Evolutionary conservation across 2,329 filamentous ascomycete genomes (phyloP).

Genomic region (Rutstroemia sp.): DNA sequence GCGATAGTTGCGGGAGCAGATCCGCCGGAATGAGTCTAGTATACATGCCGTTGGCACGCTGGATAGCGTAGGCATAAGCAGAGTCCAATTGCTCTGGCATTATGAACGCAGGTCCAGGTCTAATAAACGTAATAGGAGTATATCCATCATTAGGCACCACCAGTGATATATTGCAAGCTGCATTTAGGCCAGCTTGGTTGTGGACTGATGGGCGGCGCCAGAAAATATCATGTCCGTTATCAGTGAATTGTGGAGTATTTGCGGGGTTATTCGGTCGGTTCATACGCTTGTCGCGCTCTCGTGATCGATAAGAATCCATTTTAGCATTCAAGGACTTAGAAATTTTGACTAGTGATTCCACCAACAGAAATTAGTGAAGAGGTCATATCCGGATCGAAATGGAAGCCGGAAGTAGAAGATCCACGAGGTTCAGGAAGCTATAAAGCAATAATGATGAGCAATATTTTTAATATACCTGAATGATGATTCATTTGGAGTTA

Average conservation of each 20-base stretch:
- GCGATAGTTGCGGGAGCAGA: slow-evolving; percentile 33
- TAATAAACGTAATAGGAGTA: slow-evolving; percentile 16
- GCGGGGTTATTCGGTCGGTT: background rate
- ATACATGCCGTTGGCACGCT: slow-evolving; percentile 45
- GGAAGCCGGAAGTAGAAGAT: background rate
- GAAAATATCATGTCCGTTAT: background rate
- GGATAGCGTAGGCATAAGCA: slow-evolving; percentile 44
- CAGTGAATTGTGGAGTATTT: background rate
- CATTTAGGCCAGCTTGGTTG: background rate
- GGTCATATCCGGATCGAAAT: slow-evolving; percentile 18
- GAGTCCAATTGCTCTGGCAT: slow-evolving; percentile 19
- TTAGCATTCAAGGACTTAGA: background rate
- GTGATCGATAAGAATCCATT: slow-evolving; percentile 14
- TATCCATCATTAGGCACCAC: slow-evolving; percentile 22
- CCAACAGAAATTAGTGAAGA: slow-evolving; percentile 17
- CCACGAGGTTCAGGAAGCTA: slow-evolving; percentile 3
- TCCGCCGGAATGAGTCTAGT: slow-evolving; percentile 51
- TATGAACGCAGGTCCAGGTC: slow-evolving; percentile 19
- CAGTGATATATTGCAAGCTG: background rate
- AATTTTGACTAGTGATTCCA: background rate
- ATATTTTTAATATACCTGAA: background rate
- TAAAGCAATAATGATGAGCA: slow-evolving; percentile 1
- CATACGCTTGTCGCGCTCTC: slow-evolving; percentile 4
- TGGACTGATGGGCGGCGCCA: background rate
- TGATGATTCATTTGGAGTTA: slow-evolving; percentile 7